Conservation (phyloP, 1,139 yeast genomes). For the Saccharomyces hybrid region DNA sequence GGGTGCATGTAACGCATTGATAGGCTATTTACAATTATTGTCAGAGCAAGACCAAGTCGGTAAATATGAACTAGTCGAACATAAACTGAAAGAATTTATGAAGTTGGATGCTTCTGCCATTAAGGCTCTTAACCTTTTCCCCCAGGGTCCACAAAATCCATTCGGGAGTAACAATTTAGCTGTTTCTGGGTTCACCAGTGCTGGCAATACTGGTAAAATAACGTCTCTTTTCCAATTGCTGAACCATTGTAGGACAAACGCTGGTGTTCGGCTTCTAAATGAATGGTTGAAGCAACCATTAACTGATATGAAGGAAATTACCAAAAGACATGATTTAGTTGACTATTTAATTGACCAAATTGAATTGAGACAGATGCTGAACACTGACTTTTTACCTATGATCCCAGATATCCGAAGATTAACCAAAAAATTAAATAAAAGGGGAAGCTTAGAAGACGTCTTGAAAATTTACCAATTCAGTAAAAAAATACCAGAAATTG, state of each 20-base stretch:
- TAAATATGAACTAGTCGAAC: constrained; percentile 48
- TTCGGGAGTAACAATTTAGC: constrained; percentile 15
- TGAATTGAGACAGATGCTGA: constrained; percentile 54
- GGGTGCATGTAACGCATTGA: constrained; percentile 33
- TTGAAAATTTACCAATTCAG: constrained; percentile 82
- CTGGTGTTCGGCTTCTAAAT: constrained; percentile 76
- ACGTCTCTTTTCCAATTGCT: constrained; percentile 73
- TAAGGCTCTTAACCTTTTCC: constrained; percentile 79
- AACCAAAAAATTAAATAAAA: constrained; percentile 53
- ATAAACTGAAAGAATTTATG: constrained; percentile 72
- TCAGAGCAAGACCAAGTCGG: constrained; percentile 49
- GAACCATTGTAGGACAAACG: constrained; percentile 78
- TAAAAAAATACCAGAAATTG: constrained; percentile 58
- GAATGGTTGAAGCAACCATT: constrained; percentile 97
- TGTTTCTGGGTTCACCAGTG: constrained; percentile 28
- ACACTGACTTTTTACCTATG: constrained; percentile 57
- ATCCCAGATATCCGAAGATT: constrained; percentile 81
- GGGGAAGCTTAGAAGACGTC: constrained; percentile 71
- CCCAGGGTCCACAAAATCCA: constrained; percentile 33
- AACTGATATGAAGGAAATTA: constrained; percentile 52
- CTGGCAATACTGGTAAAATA: constrained; percentile 39
- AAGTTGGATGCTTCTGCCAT: constrained; percentile 85
- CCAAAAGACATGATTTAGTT: constrained; percentile 65
- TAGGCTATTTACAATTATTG: constrained; percentile 52
- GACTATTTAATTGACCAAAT: constrained; percentile 64